phyloP scores from a whole-genome alignment of 1,284 basidiomycete species.

The Xerocomus minutiporus region DNA sequence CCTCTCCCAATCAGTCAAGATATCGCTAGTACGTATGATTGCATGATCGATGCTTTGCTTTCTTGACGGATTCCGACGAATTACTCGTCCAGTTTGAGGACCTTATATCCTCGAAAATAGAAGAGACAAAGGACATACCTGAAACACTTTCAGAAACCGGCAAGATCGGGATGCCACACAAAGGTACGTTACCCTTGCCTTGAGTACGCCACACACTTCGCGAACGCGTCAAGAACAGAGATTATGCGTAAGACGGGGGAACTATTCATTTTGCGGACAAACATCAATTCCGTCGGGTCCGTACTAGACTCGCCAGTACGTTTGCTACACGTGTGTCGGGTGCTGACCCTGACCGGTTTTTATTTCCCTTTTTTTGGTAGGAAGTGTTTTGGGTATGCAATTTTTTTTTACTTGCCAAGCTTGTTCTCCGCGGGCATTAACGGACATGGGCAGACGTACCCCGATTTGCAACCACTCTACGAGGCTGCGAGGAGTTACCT shows the following conservation, averaged over 20 bases:
- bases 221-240: conserved; percentile 45
- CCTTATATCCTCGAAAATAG: conserved; percentile 89
- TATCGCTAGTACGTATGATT: conserved; percentile 61
- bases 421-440: conserved; percentile 15
- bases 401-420: not conserved
- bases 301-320: conserved; percentile 90
- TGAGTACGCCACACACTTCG: conserved; percentile 3
- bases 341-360: conserved; percentile 1
- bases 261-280: conserved; percentile 89
- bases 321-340: conserved; percentile 15
- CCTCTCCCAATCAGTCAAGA: conserved; percentile 94
- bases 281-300: conserved; percentile 93
- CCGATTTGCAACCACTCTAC: conserved; percentile 93
- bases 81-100: conserved; percentile 69
- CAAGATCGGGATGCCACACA: conserved; percentile 85
- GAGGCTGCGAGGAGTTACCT: conserved; percentile 91
- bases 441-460: conserved; percentile 57
- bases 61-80: not conserved
- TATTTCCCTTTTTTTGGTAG: conserved; percentile 35
- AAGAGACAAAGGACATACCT: conserved; percentile 95
- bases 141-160: conserved; percentile 91
- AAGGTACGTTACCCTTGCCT: conserved; percentile 42
- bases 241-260: conserved; percentile 98
- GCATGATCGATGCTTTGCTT: conserved; percentile 15
- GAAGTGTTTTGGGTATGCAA: conserved; percentile 86